These are phyloP conservation scores for Fusarium tuaranense DNA, from an alignment of 2,329 filamentous ascomycete species.

Conservation along the genomic window DNA sequence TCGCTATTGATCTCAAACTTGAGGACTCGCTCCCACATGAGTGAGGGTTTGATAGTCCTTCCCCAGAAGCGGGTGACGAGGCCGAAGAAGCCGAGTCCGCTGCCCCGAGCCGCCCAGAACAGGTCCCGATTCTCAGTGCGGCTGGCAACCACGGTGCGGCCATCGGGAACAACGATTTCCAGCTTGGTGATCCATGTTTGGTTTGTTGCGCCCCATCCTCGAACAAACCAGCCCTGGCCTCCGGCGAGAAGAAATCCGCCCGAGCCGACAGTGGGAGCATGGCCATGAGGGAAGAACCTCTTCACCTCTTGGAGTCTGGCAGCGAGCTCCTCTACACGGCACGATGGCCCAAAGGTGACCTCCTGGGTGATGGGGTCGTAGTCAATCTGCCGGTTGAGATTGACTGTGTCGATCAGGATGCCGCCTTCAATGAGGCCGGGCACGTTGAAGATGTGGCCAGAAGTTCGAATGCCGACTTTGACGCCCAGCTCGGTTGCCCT, in stretches of 20 bases:
- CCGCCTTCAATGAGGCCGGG: slow-evolving; percentile 20
- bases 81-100: slow-evolving; percentile 15
- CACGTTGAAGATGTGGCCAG: slow-evolving; percentile 15
- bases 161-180: slow-evolving; percentile 19
- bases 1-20: slow-evolving; percentile 24
- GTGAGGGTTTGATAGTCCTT: slow-evolving; percentile 14
- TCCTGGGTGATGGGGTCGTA: slow-evolving; percentile 13
- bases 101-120: slow-evolving; percentile 17
- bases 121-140: slow-evolving; percentile 22
- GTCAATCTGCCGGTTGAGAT: slow-evolving; percentile 13
- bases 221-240: slow-evolving; percentile 19
- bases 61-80: slow-evolving; percentile 20
- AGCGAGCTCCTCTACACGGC: slow-evolving; percentile 16
- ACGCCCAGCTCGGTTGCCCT: slow-evolving; percentile 13
- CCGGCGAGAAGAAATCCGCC: slow-evolving; percentile 18
- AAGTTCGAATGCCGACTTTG: slow-evolving; percentile 20
- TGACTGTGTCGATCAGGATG: slow-evolving; percentile 20
- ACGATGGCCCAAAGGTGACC: slow-evolving; percentile 9
- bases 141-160: slow-evolving; percentile 12
- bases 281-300: slow-evolving; percentile 20
- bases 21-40: slow-evolving; percentile 20
- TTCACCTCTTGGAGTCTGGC: slow-evolving; percentile 10
- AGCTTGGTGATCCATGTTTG: slow-evolving; percentile 20
- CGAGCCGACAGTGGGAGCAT: slow-evolving; percentile 14
- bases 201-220: slow-evolving; percentile 23